phyloP scores from a whole-genome alignment of 2,329 filamentous ascomycete genomes.

The Phoma sp. region DNA sequence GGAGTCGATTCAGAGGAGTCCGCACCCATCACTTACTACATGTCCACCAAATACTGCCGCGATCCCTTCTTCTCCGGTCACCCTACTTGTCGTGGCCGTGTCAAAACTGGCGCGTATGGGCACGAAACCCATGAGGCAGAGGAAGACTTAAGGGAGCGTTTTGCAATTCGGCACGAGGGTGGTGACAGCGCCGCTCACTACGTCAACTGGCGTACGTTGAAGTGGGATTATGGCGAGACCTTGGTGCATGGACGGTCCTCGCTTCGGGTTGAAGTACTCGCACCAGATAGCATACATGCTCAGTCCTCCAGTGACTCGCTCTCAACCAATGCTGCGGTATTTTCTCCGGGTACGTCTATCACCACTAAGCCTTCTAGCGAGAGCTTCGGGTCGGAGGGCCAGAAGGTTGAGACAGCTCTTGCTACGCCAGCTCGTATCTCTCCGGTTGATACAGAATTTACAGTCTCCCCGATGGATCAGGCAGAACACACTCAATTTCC shows the following conservation, averaged over 20 bases:
- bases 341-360: neutral
- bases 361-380: conserved; percentile 12
- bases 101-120: neutral
- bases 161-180: neutral
- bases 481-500: no score
- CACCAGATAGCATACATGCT: neutral
- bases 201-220: neutral
- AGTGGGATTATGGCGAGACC: neutral
- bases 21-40: neutral
- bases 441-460: no score
- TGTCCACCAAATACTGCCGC: neutral
- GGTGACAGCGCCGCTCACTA: neutral
- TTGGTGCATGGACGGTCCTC: conserved; percentile 5
- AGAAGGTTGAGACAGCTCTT: neutral
- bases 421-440: no score
- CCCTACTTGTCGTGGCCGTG: neutral
- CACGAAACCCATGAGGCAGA: neutral
- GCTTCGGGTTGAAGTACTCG: neutral
- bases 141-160: neutral
- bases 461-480: no score
- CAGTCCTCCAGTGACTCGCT: neutral
- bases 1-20: neutral
- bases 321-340: neutral
- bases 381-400: neutral
- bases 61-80: conserved; percentile 5